phyloP scores from a whole-genome alignment of 23 red algal species.

The Agarophyton chilense region DNA sequence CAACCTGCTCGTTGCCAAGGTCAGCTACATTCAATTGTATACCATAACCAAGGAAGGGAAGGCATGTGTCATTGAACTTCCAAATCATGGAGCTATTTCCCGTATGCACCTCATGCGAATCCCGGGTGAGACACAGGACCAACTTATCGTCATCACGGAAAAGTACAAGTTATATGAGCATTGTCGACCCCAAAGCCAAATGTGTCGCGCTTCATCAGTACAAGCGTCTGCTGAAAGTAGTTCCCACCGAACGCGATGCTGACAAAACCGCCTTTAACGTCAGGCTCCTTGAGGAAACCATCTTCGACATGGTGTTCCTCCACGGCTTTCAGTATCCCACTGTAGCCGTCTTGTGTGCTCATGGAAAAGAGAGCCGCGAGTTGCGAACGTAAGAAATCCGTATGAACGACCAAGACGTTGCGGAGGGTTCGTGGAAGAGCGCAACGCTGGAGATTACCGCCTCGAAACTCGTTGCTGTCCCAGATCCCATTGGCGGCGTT shows the following conservation, averaged over 20 bases:
- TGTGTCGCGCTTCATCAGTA: constrained; percentile 88
- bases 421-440: constrained; percentile 50
- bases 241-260: constrained; percentile 74
- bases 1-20: constrained; percentile 79
- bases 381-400: constrained; percentile 73
- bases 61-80: constrained; percentile 71
- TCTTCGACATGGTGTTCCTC: constrained; percentile 92
- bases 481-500: constrained; percentile 64
- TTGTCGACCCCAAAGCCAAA: constrained; percentile 77
- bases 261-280: constrained; percentile 94
- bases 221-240: constrained; percentile 83
- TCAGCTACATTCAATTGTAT: constrained; percentile 83
- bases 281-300: constrained; percentile 67
- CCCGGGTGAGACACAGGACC: constrained; percentile 56
- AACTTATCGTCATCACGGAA: constrained; percentile 88
- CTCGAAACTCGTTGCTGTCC: constrained; percentile 82
- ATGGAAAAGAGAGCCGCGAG: constrained; percentile 48
- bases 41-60: constrained; percentile 72
- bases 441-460: constrained; percentile 68
- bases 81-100: constrained; percentile 80
- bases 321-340: constrained; percentile 79
- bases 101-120: constrained; percentile 71
- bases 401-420: constrained; percentile 79
- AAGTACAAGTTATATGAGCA: constrained; percentile 84
- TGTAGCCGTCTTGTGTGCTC: constrained; percentile 75